A percentile compares a stretch with the other conserved stretches of the same genome.
These are phyloP conservation scores for Henningerozyma blattae DNA, from an alignment of 805 yeast genomes.

Conservation along the genomic window DNA sequence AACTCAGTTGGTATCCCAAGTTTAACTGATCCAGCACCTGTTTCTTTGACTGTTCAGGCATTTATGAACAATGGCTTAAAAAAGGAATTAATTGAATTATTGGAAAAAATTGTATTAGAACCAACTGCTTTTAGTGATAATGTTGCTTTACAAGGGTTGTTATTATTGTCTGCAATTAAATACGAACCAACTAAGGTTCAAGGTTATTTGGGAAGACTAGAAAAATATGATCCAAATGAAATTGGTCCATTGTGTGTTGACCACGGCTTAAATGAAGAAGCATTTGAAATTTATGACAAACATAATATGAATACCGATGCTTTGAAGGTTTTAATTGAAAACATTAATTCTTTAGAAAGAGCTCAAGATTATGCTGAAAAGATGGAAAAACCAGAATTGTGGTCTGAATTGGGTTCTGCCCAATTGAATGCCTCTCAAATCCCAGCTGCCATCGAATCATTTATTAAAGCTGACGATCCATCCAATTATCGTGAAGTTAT, in stretches of 20 bases:
- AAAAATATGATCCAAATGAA: conserved; percentile 84
- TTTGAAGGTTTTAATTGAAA: conserved; percentile 82
- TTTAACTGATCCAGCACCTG: conserved; percentile 83
- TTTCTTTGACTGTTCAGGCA: conserved; percentile 85
- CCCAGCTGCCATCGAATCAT: conserved; percentile 84
- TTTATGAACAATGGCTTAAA: conserved; percentile 94
- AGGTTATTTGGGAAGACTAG: conserved; percentile 77
- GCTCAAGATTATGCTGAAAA: conserved; percentile 90
- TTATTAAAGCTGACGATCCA: conserved; percentile 86
- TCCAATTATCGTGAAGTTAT: conserved; percentile 82
- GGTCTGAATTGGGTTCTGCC: conserved; percentile 94
- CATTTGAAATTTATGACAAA: conserved; percentile 83
- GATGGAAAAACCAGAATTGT: conserved; percentile 70
- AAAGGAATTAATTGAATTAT: conserved; percentile 80
- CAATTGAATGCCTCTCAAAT: conserved; percentile 89
- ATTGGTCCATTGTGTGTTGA: conserved; percentile 88
- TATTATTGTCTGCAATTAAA: conserved; percentile 88
- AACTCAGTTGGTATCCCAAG: conserved; percentile 96
- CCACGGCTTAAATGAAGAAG: conserved; percentile 84
- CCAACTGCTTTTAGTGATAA: conserved; percentile 96
- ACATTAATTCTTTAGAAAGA: conserved; percentile 86
- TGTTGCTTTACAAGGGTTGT: conserved; percentile 85
- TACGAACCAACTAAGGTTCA: conserved; percentile 82
- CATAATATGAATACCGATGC: conserved; percentile 70
- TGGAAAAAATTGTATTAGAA: conserved; percentile 92